A percentile compares a stretch with the other conserved stretches of the same genome.
phyloP scores from a whole-genome alignment of 495 filamentous ascomycete genomes.

The Lophium mytilinum region DNA sequence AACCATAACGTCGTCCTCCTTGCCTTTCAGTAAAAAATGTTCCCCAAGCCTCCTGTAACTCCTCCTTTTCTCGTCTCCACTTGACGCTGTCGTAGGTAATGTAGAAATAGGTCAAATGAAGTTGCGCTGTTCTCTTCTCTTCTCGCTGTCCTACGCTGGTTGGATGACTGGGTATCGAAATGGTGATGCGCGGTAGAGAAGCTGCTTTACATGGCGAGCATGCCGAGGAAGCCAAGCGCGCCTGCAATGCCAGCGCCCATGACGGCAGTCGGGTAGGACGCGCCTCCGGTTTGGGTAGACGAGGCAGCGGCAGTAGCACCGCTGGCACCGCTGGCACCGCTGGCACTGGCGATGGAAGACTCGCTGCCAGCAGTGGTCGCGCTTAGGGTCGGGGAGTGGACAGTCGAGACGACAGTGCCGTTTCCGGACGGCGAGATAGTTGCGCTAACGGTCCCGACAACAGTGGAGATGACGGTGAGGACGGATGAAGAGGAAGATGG shows the following conservation, averaged over 20 bases:
- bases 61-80: too few species aligned
- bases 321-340: neutral
- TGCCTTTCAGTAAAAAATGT: too few species aligned
- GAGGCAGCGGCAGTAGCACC: slow-evolving; percentile 4
- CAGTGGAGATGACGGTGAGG: neutral
- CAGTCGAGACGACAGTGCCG: slow-evolving; percentile 8
- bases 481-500: neutral
- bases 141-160: too few species aligned
- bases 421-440: neutral
- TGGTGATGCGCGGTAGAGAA: too few species aligned
- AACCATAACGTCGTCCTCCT: too few species aligned
- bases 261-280: slow-evolving; percentile 28
- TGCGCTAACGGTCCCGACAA: neutral
- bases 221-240: slow-evolving; percentile 32
- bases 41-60: too few species aligned
- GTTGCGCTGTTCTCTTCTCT: too few species aligned
- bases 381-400: slow-evolving; percentile 9
- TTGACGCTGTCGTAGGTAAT: too few species aligned
- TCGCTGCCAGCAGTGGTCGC: slow-evolving; percentile 7
- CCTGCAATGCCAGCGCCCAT: slow-evolving; percentile 32
- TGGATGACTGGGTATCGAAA: too few species aligned
- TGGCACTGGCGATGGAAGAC: neutral
- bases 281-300: slow-evolving; percentile 21
- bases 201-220: slow-evolving; percentile 32
- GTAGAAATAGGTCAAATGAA: too few species aligned